Evolutionary conservation across 2,329 filamentous ascomycete genomes (phyloP).

Genomic region (Penicillium expansum): DNA sequence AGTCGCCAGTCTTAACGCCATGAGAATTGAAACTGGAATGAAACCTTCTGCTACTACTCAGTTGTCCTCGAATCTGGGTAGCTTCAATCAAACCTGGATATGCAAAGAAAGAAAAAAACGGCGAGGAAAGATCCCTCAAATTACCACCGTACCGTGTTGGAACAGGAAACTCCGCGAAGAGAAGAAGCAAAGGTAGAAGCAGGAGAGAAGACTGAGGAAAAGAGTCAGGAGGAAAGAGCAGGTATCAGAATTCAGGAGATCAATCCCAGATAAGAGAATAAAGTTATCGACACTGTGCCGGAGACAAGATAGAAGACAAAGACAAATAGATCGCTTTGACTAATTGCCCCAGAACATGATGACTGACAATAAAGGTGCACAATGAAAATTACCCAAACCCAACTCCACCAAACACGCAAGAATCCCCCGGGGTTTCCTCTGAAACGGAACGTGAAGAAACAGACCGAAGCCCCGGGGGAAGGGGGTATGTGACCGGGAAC

Average conservation of each 20-base stretch:
- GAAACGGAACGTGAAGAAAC: not conserved
- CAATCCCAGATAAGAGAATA: constrained; percentile 6
- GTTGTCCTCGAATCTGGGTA: not conserved
- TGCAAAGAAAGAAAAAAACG: not conserved
- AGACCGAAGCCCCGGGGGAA: not conserved
- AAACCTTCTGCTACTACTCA: not conserved
- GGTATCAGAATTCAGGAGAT: constrained; percentile 9
- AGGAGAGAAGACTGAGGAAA: constrained; percentile 3
- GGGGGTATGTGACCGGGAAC: constrained; percentile 7
- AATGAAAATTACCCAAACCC: constrained; percentile 4
- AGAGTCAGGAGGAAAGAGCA: constrained; percentile 2
- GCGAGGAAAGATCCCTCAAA: not conserved
- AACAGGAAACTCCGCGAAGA: not conserved
- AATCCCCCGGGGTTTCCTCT: not conserved
- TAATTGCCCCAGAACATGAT: constrained; percentile 2
- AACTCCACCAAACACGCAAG: constrained; percentile 11
- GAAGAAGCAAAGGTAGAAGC: not conserved
- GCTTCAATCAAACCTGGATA: not conserved
- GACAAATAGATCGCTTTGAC: not conserved
- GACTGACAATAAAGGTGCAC: not conserved
- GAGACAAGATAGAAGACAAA: not conserved
- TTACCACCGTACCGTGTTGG: not conserved
- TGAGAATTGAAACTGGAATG: not conserved
- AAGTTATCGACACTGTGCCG: constrained; percentile 2
- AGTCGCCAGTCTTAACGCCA: constrained; percentile 2